phyloP scores from a whole-genome alignment of 148 eudicot species.

The Fagopyrum homotropicum region DNA sequence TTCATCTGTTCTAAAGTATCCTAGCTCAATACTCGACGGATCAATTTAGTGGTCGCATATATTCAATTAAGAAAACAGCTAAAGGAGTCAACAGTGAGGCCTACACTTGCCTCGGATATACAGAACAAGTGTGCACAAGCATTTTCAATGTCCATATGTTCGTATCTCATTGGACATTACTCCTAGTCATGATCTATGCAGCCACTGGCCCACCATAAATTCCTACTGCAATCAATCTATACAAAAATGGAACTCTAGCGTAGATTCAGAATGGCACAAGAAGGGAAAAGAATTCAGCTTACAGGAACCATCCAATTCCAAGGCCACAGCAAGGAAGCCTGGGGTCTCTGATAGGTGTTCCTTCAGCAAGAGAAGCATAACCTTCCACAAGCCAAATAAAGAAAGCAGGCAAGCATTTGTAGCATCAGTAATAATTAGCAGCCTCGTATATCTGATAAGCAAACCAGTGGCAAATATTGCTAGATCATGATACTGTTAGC shows the following conservation, averaged over 20 bases:
- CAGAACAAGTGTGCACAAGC: not conserved
- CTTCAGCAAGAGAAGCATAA: conserved; percentile 47
- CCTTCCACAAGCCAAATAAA: conserved; percentile 31
- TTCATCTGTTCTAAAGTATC: not conserved
- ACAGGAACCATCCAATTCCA: conserved; percentile 90
- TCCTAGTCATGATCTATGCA: not conserved
- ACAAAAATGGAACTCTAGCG: not conserved
- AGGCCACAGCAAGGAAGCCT: conserved; percentile 80
- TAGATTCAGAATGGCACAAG: not conserved
- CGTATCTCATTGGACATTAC: not conserved
- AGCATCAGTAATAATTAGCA: not conserved
- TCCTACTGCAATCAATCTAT: not conserved
- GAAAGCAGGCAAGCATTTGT: not conserved
- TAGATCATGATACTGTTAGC: not conserved
- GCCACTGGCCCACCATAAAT: not conserved
- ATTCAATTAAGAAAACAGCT: not conserved
- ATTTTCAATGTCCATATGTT: not conserved
- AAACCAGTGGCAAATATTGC: not conserved
- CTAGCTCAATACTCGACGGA: not conserved
- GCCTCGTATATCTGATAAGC: not conserved
- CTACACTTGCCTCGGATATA: not conserved
- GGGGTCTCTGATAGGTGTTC: conserved; percentile 43
- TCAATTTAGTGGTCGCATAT: not conserved
- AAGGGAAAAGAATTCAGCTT: conserved; percentile 27
- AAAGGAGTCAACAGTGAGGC: not conserved